Evolutionary conservation across 768 basidiomycete species (phyloP).

Genomic region (Termitomyces sp.): DNA sequence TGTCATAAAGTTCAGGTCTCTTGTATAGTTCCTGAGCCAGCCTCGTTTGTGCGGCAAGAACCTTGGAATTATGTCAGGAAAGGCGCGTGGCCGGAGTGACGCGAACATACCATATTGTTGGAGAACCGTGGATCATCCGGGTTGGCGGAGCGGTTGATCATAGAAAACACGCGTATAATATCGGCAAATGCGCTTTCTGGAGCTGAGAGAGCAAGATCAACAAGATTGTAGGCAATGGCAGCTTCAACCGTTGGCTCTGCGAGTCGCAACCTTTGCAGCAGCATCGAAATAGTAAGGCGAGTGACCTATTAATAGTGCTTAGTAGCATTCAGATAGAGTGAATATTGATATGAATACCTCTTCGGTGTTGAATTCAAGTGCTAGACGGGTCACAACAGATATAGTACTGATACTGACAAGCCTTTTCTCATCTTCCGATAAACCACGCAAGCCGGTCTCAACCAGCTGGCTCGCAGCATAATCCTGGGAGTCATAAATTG

Average conservation of each 20-base stretch:
- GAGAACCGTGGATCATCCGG: slow-evolving; percentile 86
- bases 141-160: slow-evolving; percentile 83
- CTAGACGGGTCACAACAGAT: slow-evolving; percentile 83
- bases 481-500: slow-evolving; percentile 42
- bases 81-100: background rate
- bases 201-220: slow-evolving; percentile 81
- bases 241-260: slow-evolving; percentile 89
- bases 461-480: slow-evolving; percentile 51
- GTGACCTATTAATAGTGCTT: slow-evolving; percentile 52
- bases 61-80: slow-evolving; percentile 35
- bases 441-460: slow-evolving; percentile 60
- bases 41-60: slow-evolving; percentile 87
- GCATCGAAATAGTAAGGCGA: slow-evolving; percentile 86
- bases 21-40: slow-evolving; percentile 76
- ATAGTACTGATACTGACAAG: slow-evolving; percentile 89
- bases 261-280: slow-evolving; percentile 80
- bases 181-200: slow-evolving; percentile 78
- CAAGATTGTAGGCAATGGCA: slow-evolving; percentile 87
- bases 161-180: slow-evolving; percentile 80
- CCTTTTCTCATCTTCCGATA: slow-evolving; percentile 81
- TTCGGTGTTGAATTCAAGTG: slow-evolving; percentile 82
- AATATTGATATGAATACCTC: slow-evolving; percentile 47
- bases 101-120: slow-evolving; percentile 72
- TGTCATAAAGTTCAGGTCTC: slow-evolving; percentile 73
- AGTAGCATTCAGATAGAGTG: background rate